A percentile compares a stretch with the other conserved stretches of the same genome.
These are phyloP conservation scores for Ceratobasidium sp. DNA, from an alignment of 1,284 basidiomycete genomes.

Conservation along the genomic window DNA sequence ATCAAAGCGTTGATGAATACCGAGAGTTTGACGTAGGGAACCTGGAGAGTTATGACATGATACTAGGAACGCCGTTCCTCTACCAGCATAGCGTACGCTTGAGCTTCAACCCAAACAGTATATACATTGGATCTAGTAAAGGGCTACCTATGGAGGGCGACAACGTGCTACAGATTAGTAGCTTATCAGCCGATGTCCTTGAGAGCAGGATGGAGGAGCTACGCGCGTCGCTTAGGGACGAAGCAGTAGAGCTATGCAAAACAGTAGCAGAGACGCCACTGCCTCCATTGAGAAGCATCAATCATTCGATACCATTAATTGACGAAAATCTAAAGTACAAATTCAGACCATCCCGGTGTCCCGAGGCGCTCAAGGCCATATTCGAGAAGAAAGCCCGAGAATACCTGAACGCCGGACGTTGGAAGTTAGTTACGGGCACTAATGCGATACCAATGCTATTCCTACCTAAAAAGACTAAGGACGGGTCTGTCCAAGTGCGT, in stretches of 20 bases:
- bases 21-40: constrained; percentile 53
- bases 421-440: constrained; percentile 49
- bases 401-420: constrained; percentile 48
- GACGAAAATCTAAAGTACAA: constrained; percentile 52
- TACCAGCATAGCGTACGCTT: constrained; percentile 49
- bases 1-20: constrained; percentile 51
- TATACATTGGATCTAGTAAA: constrained; percentile 46
- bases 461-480: constrained; percentile 52
- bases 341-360: constrained; percentile 8
- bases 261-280: constrained; percentile 49
- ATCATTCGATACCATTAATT: constrained; percentile 57
- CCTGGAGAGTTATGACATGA: constrained; percentile 50
- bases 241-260: constrained; percentile 51
- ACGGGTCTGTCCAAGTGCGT: constrained; percentile 44
- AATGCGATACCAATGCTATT: constrained; percentile 56
- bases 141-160: constrained; percentile 47
- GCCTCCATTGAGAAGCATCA: constrained; percentile 55
- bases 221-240: constrained; percentile 44
- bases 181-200: constrained; percentile 45
- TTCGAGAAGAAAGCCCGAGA: not conserved
- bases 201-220: constrained; percentile 47
- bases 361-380: not conserved
- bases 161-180: constrained; percentile 35
- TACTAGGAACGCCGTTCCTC: constrained; percentile 52
- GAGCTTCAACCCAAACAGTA: constrained; percentile 48